Percentiles rank a stretch among this genome's conserved stretches.
Evolutionary conservation across 176 grass and related monocot species (phyloP).

Genomic region (Bolboschoenus planiculmis): DNA sequence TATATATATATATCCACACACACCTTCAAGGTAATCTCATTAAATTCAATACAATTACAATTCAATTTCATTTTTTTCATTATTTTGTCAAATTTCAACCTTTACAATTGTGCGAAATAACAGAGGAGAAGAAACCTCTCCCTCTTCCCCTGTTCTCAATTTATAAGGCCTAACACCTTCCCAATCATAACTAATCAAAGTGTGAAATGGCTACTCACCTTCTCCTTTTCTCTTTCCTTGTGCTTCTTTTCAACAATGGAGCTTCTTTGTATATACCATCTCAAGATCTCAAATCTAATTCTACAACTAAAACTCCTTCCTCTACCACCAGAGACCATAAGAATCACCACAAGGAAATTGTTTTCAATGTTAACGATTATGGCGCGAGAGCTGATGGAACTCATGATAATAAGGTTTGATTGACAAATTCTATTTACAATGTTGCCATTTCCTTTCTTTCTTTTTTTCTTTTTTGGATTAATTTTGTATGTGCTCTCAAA

Average conservation of each 20-base stretch:
- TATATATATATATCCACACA: no score
- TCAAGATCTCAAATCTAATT: neutral
- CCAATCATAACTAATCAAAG: neutral
- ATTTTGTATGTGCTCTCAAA: neutral
- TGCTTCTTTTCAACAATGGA: neutral
- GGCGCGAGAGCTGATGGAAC: constrained; percentile 23
- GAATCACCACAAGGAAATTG: neutral
- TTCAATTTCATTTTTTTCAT: neutral
- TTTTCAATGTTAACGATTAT: constrained; percentile 48
- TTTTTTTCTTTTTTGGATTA: neutral
- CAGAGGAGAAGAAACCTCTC: neutral
- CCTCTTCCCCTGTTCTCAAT: neutral
- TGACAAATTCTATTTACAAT: neutral
- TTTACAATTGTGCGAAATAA: neutral
- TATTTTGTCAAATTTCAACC: neutral
- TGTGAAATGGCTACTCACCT: neutral
- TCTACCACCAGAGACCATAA: neutral
- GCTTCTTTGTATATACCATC: neutral
- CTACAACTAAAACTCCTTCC: neutral
- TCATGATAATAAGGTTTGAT: constrained; percentile 39
- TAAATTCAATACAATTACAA: neutral
- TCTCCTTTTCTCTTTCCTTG: neutral
- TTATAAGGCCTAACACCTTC: neutral
- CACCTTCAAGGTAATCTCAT: neutral
- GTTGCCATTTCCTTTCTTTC: neutral